phyloP scores from a whole-genome alignment of 2,329 filamentous ascomycete species.

The Neofusicoccum umdonicola region DNA sequence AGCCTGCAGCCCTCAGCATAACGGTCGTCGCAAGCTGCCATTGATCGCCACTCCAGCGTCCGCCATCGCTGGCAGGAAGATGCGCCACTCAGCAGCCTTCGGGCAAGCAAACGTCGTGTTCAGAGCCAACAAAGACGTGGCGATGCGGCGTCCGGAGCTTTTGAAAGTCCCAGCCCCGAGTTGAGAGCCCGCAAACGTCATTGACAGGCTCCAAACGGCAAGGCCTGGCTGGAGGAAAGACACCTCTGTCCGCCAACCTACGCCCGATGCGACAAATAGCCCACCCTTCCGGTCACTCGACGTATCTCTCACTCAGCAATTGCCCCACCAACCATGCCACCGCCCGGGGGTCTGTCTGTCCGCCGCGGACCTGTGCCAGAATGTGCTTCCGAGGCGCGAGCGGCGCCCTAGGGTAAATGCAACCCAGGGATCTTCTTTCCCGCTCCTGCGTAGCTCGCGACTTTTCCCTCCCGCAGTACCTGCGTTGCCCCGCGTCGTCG shows the following conservation, averaged over 20 bases:
- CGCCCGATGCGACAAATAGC: conserved; percentile 12
- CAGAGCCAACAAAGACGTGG: neutral
- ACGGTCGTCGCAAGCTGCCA: neutral
- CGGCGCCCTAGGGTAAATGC: conserved; percentile 1
- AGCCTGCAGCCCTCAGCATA: neutral
- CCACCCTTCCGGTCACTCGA: neutral
- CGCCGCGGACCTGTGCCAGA: neutral
- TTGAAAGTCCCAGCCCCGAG: neutral
- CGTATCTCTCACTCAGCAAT: neutral
- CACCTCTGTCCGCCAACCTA: neutral
- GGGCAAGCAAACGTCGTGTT: neutral
- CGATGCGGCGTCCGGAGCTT: neutral
- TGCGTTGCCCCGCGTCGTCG: neutral
- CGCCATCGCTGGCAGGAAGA: neutral
- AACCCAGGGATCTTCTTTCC: neutral
- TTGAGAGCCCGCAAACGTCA: conserved; percentile 9
- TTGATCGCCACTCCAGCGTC: neutral
- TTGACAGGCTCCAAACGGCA: conserved; percentile 11
- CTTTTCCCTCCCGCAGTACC: neutral
- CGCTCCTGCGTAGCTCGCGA: neutral
- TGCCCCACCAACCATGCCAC: conserved; percentile 9
- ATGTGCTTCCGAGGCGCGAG: neutral
- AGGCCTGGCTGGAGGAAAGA: neutral
- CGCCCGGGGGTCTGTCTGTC: neutral
- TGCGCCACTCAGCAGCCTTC: neutral